Evolutionary conservation across 2,329 filamentous ascomycete genomes (phyloP).

Genomic region (Alternaria angustiovoidea): DNA sequence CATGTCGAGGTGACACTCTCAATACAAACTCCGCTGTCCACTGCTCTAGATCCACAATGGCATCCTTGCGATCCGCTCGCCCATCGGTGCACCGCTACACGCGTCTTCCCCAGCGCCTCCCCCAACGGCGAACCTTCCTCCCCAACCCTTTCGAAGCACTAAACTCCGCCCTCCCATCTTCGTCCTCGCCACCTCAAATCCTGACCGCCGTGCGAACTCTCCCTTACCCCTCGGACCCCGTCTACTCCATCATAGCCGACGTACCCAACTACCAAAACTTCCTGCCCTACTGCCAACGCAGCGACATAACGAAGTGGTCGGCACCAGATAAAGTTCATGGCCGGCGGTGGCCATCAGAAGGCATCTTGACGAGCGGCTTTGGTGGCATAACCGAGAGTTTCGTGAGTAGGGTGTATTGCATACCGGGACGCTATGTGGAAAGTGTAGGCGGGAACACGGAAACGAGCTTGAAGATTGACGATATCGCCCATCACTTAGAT

Average conservation of each 20-base stretch:
- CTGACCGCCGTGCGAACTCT: constrained; percentile 79
- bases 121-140: constrained; percentile 54
- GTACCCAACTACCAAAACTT: constrained; percentile 81
- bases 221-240: constrained; percentile 72
- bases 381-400: constrained; percentile 85
- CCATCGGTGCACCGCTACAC: constrained; percentile 44
- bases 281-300: constrained; percentile 87
- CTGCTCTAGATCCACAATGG: constrained; percentile 29
- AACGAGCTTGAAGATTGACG: constrained; percentile 53
- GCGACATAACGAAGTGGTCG: constrained; percentile 79
- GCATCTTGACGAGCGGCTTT: constrained; percentile 85
- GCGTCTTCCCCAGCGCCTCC: constrained; percentile 13
- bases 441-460: constrained; percentile 71
- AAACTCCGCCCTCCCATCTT: constrained; percentile 28
- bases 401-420: constrained; percentile 79
- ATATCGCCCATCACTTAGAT: constrained; percentile 55
- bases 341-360: constrained; percentile 73
- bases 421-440: constrained; percentile 76
- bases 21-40: neutral
- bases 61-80: constrained; percentile 45
- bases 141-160: constrained; percentile 57
- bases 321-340: constrained; percentile 56
- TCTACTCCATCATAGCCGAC: constrained; percentile 89
- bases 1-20: constrained; percentile 25
- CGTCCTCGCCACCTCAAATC: constrained; percentile 62